Base-by-base conservation (phyloP, 176 grass and related monocot species). In the Ampelocalamus luodianensis region DNA sequence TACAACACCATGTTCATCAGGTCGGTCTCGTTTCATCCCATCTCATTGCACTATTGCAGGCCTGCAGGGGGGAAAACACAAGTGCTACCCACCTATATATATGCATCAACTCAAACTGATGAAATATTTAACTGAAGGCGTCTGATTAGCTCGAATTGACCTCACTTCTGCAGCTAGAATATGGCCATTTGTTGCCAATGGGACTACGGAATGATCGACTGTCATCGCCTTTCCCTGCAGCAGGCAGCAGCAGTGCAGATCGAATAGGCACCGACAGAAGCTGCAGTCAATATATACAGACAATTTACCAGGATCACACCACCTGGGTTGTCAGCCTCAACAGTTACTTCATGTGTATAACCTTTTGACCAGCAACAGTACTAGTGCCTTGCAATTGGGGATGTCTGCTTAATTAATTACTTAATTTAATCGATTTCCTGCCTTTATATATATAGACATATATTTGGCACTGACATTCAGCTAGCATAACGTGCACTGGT, bases 261-360 rank as follows among this genome's bases (percentile, higher is more conserved):
- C 26, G 61, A 64, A 64, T 43, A 32, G 24, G 38, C 77, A 87
- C 77, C 46, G 77, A 79, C 75, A 79, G 58, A 54, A 63, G 56
- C 32, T 63, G 80, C 80, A 83, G 65, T 79, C 76, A 17, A 80
- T 73, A 86, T 80, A 58, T 55, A 73, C 77, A 80, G 77, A 37
- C 40, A 23, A 27, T 14, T 40, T 48, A 84, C 9, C 58, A 71
- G 76, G 56, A 70, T 39, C 20, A 29, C 65, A 46, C 12, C 48
- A 73, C 68, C 74, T 84, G 59, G 45, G 26, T 24, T 81, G 71
- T 86, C 88, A 71, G 36, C 54, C 53, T 20, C 67, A 20, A 40
- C 37, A 65, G 72, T 59, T 62, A 65, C 32, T 71, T 43, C 55
- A 27, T 27, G 14, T 54, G 10, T 4, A 51, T 18, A 76, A 15